A percentile compares a stretch with the other conserved stretches of the same genome.
Evolutionary conservation across 495 filamentous ascomycete species (phyloP).

Genomic region (Aspergillus kassunensis): DNA sequence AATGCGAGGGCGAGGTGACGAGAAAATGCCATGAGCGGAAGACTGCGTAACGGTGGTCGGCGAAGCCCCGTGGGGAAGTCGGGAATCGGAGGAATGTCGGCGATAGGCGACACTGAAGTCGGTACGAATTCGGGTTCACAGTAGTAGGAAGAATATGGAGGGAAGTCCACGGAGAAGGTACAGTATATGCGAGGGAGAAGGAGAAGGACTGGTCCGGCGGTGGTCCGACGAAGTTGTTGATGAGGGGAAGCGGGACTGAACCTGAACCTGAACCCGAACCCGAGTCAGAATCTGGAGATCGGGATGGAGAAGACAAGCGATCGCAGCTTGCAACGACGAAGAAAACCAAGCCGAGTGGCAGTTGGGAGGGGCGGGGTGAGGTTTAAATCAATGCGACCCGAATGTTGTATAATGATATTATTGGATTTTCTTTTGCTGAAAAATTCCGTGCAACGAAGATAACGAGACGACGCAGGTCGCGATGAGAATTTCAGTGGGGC

Average conservation of each 20-base stretch:
- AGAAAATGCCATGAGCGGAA: constrained; percentile 7
- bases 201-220: constrained; percentile 1
- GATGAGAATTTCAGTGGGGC: no score
- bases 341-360: neutral
- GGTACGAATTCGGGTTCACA: neutral
- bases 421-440: neutral
- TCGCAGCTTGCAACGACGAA: no score
- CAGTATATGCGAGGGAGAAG: neutral
- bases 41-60: neutral
- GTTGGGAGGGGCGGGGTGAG: neutral
- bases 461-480: neutral
- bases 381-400: neutral
- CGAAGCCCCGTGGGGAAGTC: constrained; percentile 10
- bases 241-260: constrained; percentile 8
- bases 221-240: constrained; percentile 7
- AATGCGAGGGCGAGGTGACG: neutral
- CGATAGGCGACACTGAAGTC: neutral
- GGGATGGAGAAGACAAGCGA: neutral
- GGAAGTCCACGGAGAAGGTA: neutral
- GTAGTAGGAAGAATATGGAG: neutral
- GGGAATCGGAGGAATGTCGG: neutral
- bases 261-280: neutral
- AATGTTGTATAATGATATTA: neutral
- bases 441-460: neutral
- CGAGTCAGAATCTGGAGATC: neutral